Evolutionary conservation across 345 rosid species (phyloP), one percentile per base, ranked within the genome.

Genomic region (Kandelia obovata): DNA sequence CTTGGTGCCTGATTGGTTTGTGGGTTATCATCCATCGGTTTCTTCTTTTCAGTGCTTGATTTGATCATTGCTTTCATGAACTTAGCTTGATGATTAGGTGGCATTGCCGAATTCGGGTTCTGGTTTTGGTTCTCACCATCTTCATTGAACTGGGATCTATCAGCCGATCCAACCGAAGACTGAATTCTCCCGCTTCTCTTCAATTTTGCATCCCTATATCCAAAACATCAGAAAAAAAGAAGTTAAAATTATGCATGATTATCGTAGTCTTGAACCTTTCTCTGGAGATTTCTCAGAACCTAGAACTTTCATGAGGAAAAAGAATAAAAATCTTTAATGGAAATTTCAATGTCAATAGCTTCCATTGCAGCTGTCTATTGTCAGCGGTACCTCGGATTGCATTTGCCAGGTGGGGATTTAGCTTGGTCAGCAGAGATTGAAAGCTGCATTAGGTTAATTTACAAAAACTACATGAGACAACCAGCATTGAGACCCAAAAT

Each of bases 111-210:
- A 73, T 86, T 88, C 4, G 96, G 99, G 58, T 87, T 82, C 80
- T 73, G 89, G 66, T 91, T 82, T 79, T 74, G 89, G 66, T 91
- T 95, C 68, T 89, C 96, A 53, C 65, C 19, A 55, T 91, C 88
- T 72, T 88, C 82, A 64, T 55, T 67, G 61, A 65, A 68, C 53
- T 53, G 75, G 49, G 53, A 15, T 65, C 21, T 71, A 26, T 64
- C 73, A 58, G 51, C 70, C 58, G 86, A 59, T 67, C 78, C 49
- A 49, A 65, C 70, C 43, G 83, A 78, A 67, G 84, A 70, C 49
- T 78, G 83, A 67, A 63, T 74, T 61, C 72, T 84, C 73, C 89
- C 90, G 51, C 75, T 88, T 77, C 88, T 83, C 82, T 83, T 87
- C 82, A 80, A 56, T 68, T 69, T 80, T 16, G 70, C 76, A 78